Percentiles rank a stretch among this genome's conserved stretches.
Conservation (phyloP, 1,284 basidiomycete genomes). For the Irpex rosettiformis region DNA sequence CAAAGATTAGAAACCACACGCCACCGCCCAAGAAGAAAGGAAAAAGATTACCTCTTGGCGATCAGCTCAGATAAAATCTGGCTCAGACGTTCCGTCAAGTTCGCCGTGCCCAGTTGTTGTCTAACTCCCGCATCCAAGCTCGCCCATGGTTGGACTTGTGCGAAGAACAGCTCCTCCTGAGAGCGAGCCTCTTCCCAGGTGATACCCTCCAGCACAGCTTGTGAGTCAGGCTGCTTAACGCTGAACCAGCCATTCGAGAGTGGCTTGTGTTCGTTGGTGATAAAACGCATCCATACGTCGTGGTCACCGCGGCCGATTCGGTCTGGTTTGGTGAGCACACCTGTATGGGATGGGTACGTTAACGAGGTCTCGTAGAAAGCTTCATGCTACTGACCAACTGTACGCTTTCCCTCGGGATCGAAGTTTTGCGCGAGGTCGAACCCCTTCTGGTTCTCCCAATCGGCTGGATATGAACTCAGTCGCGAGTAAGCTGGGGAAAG, state of each 20-base stretch:
- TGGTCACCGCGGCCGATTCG: constrained; percentile 61
- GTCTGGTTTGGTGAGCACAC: constrained; percentile 77
- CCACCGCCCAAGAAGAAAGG: too few species aligned
- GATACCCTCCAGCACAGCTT: constrained; percentile 49
- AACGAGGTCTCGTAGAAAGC: not conserved
- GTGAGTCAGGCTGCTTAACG: constrained; percentile 67
- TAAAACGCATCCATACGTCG: constrained; percentile 50
- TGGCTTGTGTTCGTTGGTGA: constrained; percentile 53
- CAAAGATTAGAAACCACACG: too few species aligned
- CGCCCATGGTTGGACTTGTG: constrained; percentile 52
- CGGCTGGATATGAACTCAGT: constrained; percentile 52
- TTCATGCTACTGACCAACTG: constrained; percentile 48
- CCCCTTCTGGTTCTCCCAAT: constrained; percentile 71
- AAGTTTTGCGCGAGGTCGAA: constrained; percentile 51
- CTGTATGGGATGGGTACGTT: constrained; percentile 31
- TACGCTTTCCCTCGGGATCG: constrained; percentile 59
- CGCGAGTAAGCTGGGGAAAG: too few species aligned
- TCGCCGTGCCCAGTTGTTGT: constrained; percentile 49
- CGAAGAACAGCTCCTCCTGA: constrained; percentile 68
- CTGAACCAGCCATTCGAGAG: constrained; percentile 67
- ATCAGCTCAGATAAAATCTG: constrained; percentile 33
- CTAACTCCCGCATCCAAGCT: constrained; percentile 45
- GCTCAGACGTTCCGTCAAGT: constrained; percentile 41
- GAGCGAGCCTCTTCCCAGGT: constrained; percentile 57
- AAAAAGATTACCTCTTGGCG: constrained; percentile 26